Evolutionary conservation across 768 basidiomycete genomes (phyloP).

Genomic region (Suillus lakei): DNA sequence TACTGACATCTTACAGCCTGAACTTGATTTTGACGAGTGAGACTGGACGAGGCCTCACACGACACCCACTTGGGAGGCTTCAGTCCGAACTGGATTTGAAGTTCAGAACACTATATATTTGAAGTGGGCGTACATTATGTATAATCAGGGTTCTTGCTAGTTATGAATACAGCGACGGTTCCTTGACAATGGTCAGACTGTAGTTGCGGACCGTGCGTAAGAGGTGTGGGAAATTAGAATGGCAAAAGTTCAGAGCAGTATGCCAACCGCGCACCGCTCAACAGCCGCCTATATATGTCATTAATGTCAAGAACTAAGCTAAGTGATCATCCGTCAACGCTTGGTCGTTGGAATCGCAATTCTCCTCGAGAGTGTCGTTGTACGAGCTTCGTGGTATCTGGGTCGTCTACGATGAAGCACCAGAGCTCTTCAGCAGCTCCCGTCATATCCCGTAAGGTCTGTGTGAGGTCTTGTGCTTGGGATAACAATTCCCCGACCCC

Average conservation of each 20-base stretch:
- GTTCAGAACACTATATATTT: conserved; percentile 88
- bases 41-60: conserved; percentile 81
- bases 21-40: conserved; percentile 96
- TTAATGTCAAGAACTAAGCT: background rate
- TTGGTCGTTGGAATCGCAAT: background rate
- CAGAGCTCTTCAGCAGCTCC: conserved; percentile 11
- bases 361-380: background rate
- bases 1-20: conserved; percentile 42
- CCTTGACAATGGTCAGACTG: background rate
- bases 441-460: conserved; percentile 6
- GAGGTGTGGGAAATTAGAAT: background rate
- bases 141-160: background rate
- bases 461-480: background rate
- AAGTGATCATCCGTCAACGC: background rate
- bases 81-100: conserved; percentile 82
- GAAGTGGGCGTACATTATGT: background rate
- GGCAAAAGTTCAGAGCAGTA: background rate
- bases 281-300: background rate
- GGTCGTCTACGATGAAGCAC: conserved; percentile 7
- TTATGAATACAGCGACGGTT: background rate
- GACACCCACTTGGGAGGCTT: conserved; percentile 94
- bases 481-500: background rate
- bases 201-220: background rate
- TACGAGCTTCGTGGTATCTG: background rate
- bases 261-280: background rate